These are phyloP conservation scores for Daldinia grandis DNA, from an alignment of 495 filamentous ascomycete species.

Conservation along the genomic window DNA sequence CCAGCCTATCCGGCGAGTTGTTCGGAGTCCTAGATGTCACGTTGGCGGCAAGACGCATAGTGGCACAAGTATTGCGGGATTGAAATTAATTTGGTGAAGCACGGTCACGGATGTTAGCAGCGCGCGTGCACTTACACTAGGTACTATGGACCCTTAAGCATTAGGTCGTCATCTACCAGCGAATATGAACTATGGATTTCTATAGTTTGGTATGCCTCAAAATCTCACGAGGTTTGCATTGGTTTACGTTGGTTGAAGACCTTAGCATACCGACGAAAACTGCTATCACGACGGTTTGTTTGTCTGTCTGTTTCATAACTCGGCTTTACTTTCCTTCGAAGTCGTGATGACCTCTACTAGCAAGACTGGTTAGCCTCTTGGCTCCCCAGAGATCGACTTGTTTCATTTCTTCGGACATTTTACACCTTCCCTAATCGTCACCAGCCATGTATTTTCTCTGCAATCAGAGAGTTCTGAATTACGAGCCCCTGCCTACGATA, in stretches of 20 bases:
- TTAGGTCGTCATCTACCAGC: constrained; percentile 8
- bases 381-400: constrained; percentile 40
- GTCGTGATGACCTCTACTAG: constrained; percentile 30
- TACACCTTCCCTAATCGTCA: constrained; percentile 41
- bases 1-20: constrained; percentile 25
- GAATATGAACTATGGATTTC: not conserved
- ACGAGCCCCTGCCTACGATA: constrained; percentile 27
- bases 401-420: constrained; percentile 42
- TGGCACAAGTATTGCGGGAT: constrained; percentile 16
- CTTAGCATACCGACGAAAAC: constrained; percentile 5
- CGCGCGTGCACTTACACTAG: not conserved
- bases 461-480: constrained; percentile 30
- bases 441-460: constrained; percentile 27
- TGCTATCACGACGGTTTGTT: constrained; percentile 23
- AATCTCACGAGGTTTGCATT: constrained; percentile 12
- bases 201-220: constrained; percentile 6
- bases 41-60: constrained; percentile 36
- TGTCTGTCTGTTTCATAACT: constrained; percentile 35
- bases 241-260: constrained; percentile 4
- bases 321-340: constrained; percentile 36
- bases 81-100: constrained; percentile 12
- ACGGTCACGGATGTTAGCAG: constrained; percentile 14
- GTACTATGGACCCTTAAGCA: constrained; percentile 1
- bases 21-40: constrained; percentile 18
- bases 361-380: constrained; percentile 27